Evolutionary conservation across 176 grass and related monocot species (phyloP).

Genomic region (Triticum aestivum): IWGSC_CS_RefSeq_v2.1 NC_057802.1:456695798-456696297

Average conservation of each 20-base stretch:
- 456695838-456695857: background rate
- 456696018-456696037: constrained; percentile 65
- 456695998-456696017: constrained; percentile 64
- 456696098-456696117: constrained; percentile 47
- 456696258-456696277: constrained; percentile 71
- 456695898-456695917: constrained; percentile 61
- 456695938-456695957: constrained; percentile 64
- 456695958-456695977: constrained; percentile 56
- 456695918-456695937: constrained; percentile 67
- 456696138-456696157: constrained; percentile 22
- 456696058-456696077: constrained; percentile 53
- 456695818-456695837: background rate
- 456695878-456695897: constrained; percentile 68
- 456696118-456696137: constrained; percentile 35
- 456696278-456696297: constrained; percentile 46
- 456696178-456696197: constrained; percentile 63
- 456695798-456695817: background rate
- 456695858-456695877: background rate
- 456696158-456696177: constrained; percentile 61
- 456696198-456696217: constrained; percentile 89
- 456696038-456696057: constrained; percentile 53
- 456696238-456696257: constrained; percentile 73
- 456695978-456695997: constrained; percentile 51
- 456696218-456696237: constrained; percentile 51
- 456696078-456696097: constrained; percentile 72